Conservation (phyloP, 768 basidiomycete species). For the Suillus subaureus region DNA sequence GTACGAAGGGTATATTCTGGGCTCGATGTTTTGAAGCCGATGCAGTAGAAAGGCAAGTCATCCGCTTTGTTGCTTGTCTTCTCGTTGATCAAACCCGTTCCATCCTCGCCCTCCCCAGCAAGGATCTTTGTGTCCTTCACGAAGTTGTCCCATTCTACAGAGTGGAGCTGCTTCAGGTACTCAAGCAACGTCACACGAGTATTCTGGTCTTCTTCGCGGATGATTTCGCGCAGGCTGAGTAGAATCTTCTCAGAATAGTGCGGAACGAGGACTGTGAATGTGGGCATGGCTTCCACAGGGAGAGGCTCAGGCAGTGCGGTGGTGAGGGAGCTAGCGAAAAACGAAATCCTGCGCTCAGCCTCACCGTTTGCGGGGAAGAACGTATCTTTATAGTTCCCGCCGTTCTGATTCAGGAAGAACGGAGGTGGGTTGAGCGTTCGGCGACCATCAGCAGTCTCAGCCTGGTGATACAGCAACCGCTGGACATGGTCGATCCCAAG, state of each 20-base stretch:
- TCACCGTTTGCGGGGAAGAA: conserved; percentile 96
- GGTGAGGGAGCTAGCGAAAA: conserved; percentile 97
- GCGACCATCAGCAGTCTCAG: conserved; percentile 85
- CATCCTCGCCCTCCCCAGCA: conserved; percentile 83
- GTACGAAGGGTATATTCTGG: conserved; percentile 99
- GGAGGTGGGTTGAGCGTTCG: conserved; percentile 94
- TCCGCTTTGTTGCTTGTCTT: conserved; percentile 72
- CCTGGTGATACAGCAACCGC: conserved; percentile 95
- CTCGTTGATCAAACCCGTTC: conserved; percentile 59
- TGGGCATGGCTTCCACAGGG: conserved; percentile 98
- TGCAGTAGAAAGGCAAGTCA: conserved; percentile 98
- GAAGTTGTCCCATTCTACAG: conserved; percentile 99
- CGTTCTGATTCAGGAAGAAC: conserved; percentile 94
- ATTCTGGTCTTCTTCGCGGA: conserved; percentile 94
- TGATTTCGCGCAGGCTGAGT: conserved; percentile 95
- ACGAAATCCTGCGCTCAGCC: conserved; percentile 96
- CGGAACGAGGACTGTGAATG: conserved; percentile 98
- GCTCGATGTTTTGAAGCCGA: conserved; percentile 98
- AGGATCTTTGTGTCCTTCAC: conserved; percentile 99
- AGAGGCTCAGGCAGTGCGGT: conserved; percentile 94
- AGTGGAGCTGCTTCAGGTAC: conserved; percentile 97
- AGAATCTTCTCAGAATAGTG: conserved; percentile 99
- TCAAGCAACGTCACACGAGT: conserved; percentile 97
- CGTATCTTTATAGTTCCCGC: conserved; percentile 66
- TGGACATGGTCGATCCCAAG: conserved; percentile 98